Percentiles rank a stretch among this genome's conserved stretches.
These are phyloP conservation scores for Nymphaea colorata DNA, from an alignment of 164 flowering plant species.

Conservation along the genomic window DNA sequence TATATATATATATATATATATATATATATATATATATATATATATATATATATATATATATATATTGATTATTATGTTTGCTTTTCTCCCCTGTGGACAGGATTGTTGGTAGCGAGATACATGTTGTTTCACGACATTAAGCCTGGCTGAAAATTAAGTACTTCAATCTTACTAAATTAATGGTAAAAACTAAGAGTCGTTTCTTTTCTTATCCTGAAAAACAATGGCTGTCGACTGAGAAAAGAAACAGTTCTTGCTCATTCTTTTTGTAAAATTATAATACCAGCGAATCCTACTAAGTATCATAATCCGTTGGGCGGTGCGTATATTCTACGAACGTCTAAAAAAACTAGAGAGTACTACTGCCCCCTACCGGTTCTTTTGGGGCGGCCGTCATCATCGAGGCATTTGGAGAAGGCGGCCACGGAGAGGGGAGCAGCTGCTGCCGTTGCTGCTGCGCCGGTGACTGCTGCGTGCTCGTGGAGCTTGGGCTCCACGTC, in stretches of 20 bases:
- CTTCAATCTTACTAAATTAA: no score
- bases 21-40: no score
- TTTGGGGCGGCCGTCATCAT: conserved; percentile 46
- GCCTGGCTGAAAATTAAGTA: no score
- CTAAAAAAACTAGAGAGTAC: not conserved
- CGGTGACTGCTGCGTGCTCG: conserved; percentile 24
- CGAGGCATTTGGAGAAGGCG: conserved; percentile 34
- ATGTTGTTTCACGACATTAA: no score
- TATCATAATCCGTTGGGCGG: no score
- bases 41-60: no score
- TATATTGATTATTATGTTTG: no score
- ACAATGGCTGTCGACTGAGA: not conserved
- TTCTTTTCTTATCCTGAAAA: not conserved
- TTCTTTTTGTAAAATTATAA: no score
- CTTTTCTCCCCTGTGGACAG: no score
- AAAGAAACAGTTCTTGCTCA: no score
- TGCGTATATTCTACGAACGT: not conserved
- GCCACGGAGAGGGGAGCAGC: not conserved
- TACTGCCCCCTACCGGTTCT: conserved; percentile 27
- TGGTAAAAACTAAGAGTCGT: not conserved
- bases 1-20: no score
- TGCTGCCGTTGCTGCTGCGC: conserved; percentile 10
- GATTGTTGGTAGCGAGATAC: no score
- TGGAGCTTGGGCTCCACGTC: conserved; percentile 31
- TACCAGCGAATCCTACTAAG: not conserved